Base-by-base conservation (phyloP, 352 stramenopile genomes). In the Globisporangium irregulare region DNA sequence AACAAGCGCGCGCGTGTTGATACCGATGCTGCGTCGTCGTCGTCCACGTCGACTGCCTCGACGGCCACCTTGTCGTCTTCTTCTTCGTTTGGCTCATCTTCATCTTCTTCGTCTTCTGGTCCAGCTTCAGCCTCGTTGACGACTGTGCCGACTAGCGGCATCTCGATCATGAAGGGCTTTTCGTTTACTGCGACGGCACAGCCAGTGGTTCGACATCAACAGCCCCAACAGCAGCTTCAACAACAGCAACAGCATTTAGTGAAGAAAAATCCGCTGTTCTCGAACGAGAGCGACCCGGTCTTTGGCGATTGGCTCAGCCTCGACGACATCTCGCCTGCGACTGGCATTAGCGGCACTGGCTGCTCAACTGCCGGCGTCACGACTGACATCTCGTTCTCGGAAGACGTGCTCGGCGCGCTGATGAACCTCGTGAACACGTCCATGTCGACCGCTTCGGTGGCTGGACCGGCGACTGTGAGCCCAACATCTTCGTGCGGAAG, bases 351-450 rank as follows among this genome's bases (percentile, higher is more conserved):
- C 55, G 7, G 67, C 62, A 22, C 29, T 12, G 18, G 73, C 27
- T 22, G 53, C 10, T 29, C 62, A 12, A 64, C 64, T 10, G 59
- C 36, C 5, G 25, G 27, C 4, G 43, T 51, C 14, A 65, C 55
- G 55, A 58, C 62, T 1, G 62, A 72, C 46, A 66, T 57, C 9
- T 27, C 61, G 57, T 67, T 76, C 67, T 73, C 77, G 29, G 68
- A 72, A 18, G 70, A 81, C 41, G 70, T 74, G 32, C 74, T 84
- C 65, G 69, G 69, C 20, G 62, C 66, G n/a, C 59, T 84, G 38
- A 68, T 84, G 24, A 50, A 59, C 9, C 54, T 84, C n/a, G 62
- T 84, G 24, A 81, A 24, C 66, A 74, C 69, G 20, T 82, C 77
- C 24, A 55, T 81, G 59, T 77, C 76, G 5, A 71, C 71, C 3